Percentiles rank a stretch among this genome's conserved stretches.
Conservation (phyloP, 306 rosid species). For the Prunus davidiana region DNA sequence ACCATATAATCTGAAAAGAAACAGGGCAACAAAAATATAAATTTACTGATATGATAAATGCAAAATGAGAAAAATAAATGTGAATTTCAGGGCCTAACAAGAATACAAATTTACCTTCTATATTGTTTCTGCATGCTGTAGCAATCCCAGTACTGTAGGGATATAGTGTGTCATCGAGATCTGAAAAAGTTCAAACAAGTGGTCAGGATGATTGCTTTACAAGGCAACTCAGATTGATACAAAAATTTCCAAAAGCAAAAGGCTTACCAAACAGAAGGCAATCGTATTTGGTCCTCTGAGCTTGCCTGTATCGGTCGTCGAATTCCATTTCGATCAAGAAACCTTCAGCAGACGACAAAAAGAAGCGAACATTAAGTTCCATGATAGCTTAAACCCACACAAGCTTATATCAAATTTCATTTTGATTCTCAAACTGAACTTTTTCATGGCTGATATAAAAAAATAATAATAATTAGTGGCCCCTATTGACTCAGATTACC, state of each 20-base stretch:
- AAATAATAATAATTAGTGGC: constrained; percentile 9
- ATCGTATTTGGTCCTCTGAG: constrained; percentile 71
- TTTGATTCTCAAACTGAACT: constrained; percentile 27
- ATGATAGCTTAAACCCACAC: constrained; percentile 23
- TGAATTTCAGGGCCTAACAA: background rate
- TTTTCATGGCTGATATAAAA: constrained; percentile 18
- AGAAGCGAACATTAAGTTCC: constrained; percentile 24
- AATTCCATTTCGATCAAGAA: constrained; percentile 59
- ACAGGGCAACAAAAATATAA: background rate
- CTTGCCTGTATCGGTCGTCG: constrained; percentile 49
- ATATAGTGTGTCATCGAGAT: constrained; percentile 92
- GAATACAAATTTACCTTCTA: constrained; percentile 51
- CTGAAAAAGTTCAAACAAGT: constrained; percentile 33
- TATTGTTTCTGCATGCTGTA: constrained; percentile 57
- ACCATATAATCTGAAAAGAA: constrained; percentile 61
- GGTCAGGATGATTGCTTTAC: constrained; percentile 7
- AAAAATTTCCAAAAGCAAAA: background rate
- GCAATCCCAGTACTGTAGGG: constrained; percentile 79
- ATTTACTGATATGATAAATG: background rate
- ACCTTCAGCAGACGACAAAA: constrained; percentile 9
- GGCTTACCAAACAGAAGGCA: constrained; percentile 86
- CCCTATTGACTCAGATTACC: constrained; percentile 42
- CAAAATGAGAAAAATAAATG: background rate
- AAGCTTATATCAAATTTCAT: constrained; percentile 32
- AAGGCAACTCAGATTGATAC: constrained; percentile 17